Percentiles rank a stretch among this genome's conserved stretches.
phyloP scores from a whole-genome alignment of 352 stramenopile species.

The Globisporangium abappressorium region DNA sequence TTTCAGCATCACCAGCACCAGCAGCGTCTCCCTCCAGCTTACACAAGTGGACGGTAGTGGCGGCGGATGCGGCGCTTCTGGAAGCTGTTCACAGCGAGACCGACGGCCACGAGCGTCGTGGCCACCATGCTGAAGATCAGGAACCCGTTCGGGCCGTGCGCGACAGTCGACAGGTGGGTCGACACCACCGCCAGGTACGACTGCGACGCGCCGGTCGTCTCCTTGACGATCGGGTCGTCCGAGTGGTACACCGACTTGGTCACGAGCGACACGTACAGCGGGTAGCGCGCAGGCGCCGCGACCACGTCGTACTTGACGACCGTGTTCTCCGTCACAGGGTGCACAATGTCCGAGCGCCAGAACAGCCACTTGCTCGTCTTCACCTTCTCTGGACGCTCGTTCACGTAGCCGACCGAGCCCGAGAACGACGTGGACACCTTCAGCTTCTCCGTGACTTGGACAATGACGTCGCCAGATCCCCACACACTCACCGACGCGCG shows the following conservation, averaged over 20 bases:
- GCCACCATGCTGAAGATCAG: conserved; percentile 14
- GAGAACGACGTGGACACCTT: conserved; percentile 27
- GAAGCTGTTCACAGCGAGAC: conserved; percentile 7
- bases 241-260: conserved; percentile 7
- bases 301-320: conserved; percentile 1
- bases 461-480: conserved; percentile 33
- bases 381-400: conserved; percentile 29
- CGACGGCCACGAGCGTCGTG: conserved; percentile 9
- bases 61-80: conserved; percentile 10
- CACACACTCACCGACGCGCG: conserved; percentile 38
- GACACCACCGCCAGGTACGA: conserved; percentile 12
- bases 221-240: conserved; percentile 8
- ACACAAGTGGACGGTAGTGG: conserved; percentile 13
- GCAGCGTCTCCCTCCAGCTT: neutral
- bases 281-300: conserved; percentile 7
- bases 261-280: conserved; percentile 8
- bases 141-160: conserved; percentile 12
- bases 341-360: conserved; percentile 9
- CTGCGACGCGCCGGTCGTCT: neutral
- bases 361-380: conserved; percentile 15
- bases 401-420: conserved; percentile 35
- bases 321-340: conserved; percentile 7
- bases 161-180: conserved; percentile 12
- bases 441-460: conserved; percentile 41
- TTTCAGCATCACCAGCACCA: neutral